phyloP scores from a whole-genome alignment of 1,284 basidiomycete species.

The Polyporus tsugae region DNA sequence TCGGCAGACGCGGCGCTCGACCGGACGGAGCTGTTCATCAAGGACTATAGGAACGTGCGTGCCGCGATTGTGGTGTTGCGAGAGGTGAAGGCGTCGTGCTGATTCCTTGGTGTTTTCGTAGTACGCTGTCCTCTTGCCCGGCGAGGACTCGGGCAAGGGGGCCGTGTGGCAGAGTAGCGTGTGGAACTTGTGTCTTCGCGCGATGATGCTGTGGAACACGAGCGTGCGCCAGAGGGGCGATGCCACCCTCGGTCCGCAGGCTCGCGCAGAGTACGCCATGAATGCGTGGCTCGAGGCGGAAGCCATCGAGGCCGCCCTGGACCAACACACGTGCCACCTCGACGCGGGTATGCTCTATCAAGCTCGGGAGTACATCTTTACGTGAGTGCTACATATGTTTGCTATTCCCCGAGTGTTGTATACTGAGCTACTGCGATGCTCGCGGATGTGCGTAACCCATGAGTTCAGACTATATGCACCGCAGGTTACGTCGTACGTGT shows the following conservation, averaged over 20 bases:
- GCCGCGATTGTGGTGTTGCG: background rate
- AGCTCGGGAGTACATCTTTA: conserved; percentile 76
- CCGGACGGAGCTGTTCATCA: conserved; percentile 59
- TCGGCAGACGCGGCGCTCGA: conserved; percentile 48
- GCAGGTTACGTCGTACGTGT: conserved; percentile 59
- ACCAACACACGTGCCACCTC: conserved; percentile 67
- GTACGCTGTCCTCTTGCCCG: conserved; percentile 71
- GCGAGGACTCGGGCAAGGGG: conserved; percentile 52
- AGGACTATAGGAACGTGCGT: conserved; percentile 71
- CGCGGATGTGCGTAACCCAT: conserved; percentile 71
- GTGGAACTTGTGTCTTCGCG: conserved; percentile 73
- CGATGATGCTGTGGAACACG: conserved; percentile 71
- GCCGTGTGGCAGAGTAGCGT: conserved; percentile 64
- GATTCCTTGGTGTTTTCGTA: conserved; percentile 38
- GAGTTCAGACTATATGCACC: conserved; percentile 73
- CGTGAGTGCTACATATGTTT: conserved; percentile 52
- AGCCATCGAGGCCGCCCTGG: conserved; percentile 64
- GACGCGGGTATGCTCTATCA: conserved; percentile 71
- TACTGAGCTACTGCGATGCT: conserved; percentile 47
- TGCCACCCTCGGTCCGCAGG: conserved; percentile 46
- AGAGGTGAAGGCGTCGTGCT: background rate
- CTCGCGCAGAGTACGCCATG: conserved; percentile 67
- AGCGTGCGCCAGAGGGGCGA: conserved; percentile 66
- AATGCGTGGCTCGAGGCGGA: conserved; percentile 75
- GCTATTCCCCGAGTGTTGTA: conserved; percentile 33